Evolutionary conservation across 225 moss, liverwort and hornwort genomes (phyloP).

Genomic region (Climacium dendroides): DNA sequence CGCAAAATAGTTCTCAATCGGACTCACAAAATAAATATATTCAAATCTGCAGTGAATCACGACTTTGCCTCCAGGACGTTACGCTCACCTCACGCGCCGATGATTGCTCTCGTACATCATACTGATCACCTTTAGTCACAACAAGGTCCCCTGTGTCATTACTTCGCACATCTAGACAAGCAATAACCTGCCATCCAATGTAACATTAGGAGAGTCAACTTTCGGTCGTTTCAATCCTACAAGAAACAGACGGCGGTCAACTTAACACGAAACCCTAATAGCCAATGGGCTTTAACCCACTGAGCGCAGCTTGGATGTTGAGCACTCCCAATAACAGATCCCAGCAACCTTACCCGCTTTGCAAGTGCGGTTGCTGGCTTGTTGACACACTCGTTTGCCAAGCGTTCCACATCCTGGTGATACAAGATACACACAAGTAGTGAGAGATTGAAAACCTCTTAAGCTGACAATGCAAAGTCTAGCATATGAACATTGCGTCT

Average conservation of each 20-base stretch:
- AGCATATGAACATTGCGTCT: not conserved
- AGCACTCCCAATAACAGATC: not conserved
- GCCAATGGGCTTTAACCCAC: not conserved
- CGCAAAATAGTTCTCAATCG: not conserved
- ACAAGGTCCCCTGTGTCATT: constrained; percentile 94
- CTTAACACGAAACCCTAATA: not conserved
- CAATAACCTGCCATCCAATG: constrained; percentile 66
- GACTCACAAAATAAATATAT: not conserved
- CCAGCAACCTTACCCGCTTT: constrained; percentile 55
- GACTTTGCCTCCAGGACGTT: not conserved
- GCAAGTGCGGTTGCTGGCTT: constrained; percentile 67
- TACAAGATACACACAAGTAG: not conserved
- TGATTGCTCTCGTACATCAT: constrained; percentile 86
- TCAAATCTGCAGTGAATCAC: not conserved
- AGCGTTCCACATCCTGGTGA: constrained; percentile 57
- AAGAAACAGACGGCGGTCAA: not conserved
- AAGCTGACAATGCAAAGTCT: not conserved
- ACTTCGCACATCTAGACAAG: constrained; percentile 91
- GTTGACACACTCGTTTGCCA: constrained; percentile 33
- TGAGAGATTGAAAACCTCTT: not conserved
- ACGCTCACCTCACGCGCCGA: constrained; percentile 62
- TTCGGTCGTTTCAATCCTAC: not conserved
- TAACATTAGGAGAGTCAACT: not conserved
- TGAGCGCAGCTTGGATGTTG: not conserved
- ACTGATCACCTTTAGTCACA: constrained; percentile 98